Conservation (phyloP, 495 filamentous ascomycete genomes). For the Lophiotrema nucula region DNA sequence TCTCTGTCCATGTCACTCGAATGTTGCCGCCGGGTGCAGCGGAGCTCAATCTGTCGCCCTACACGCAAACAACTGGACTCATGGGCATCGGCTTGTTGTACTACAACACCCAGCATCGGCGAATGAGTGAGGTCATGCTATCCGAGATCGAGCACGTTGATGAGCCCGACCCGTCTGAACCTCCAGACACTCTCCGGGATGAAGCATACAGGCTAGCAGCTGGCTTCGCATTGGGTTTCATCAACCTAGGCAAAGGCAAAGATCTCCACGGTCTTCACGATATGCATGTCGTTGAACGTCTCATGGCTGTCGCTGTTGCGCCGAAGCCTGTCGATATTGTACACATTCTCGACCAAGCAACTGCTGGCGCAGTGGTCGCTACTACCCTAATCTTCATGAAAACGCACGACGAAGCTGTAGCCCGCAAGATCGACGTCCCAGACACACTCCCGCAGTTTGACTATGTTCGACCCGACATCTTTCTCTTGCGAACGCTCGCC, state of each 20-base stretch:
- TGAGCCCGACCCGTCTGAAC: conserved; percentile 62
- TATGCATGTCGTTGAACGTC: conserved; percentile 86
- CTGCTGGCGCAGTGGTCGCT: conserved; percentile 83
- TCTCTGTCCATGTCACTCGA: conserved; percentile 95
- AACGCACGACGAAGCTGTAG: conserved; percentile 82
- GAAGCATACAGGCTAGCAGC: conserved; percentile 94
- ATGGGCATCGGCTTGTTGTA: conserved; percentile 97
- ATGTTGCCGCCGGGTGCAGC: conserved; percentile 90
- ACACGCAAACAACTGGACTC: conserved; percentile 94
- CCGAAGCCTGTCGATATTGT: conserved; percentile 85
- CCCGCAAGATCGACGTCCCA: conserved; percentile 88
- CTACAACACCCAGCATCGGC: conserved; percentile 90
- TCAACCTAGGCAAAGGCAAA: conserved; percentile 87
- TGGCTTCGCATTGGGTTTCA: conserved; percentile 89
- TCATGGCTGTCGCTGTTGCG: conserved; percentile 79
- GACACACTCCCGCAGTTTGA: conserved; percentile 88
- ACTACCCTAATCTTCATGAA: conserved; percentile 98
- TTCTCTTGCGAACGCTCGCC: conserved; percentile 87
- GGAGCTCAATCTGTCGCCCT: conserved; percentile 85
- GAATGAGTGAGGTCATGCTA: conserved; percentile 98
- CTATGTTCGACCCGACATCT: conserved; percentile 89
- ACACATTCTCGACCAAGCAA: conserved; percentile 88
- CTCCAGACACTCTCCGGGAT: conserved; percentile 72
- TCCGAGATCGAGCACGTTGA: conserved; percentile 91
- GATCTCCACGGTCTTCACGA: conserved; percentile 88